Conservation (phyloP, 495 filamentous ascomycete genomes). For the Baudoinia panamericana region DNA sequence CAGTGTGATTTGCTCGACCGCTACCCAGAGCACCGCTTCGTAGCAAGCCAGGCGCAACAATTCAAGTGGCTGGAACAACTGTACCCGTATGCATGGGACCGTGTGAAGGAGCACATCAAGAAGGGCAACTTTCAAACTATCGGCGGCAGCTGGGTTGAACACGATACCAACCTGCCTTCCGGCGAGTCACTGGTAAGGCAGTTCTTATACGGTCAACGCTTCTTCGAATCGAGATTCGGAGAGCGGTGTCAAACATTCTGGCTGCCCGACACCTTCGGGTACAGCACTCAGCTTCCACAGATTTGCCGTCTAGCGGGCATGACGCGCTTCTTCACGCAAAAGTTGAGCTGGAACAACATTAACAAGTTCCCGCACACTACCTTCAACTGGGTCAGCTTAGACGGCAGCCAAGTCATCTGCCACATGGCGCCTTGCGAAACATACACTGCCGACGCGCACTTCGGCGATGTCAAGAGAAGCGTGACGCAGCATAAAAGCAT, state of each 20-base stretch:
- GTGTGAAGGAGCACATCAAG: constrained; percentile 81
- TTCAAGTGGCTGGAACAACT: constrained; percentile 91
- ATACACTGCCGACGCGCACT: constrained; percentile 87
- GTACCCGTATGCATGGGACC: constrained; percentile 77
- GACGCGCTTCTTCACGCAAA: constrained; percentile 93
- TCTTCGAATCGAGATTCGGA: constrained; percentile 88
- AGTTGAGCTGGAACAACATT: constrained; percentile 95
- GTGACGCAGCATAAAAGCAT: constrained; percentile 89
- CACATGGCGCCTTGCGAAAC: constrained; percentile 94
- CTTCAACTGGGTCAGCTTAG: constrained; percentile 92
- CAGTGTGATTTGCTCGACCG: constrained; percentile 89
- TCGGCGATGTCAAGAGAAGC: constrained; percentile 87
- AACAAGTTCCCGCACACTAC: constrained; percentile 98
- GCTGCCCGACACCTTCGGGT: constrained; percentile 96
- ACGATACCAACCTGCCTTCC: constrained; percentile 93
- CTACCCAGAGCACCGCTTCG: constrained; percentile 88
- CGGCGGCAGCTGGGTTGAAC: constrained; percentile 96
- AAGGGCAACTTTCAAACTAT: constrained; percentile 86
- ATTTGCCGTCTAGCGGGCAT: constrained; percentile 84
- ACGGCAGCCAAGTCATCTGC: constrained; percentile 90
- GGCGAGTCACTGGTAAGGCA: constrained; percentile 92
- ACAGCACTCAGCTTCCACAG: constrained; percentile 88
- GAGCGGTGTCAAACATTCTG: constrained; percentile 84
- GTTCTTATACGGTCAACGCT: constrained; percentile 86
- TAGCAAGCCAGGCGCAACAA: constrained; percentile 86